phyloP scores from a whole-genome alignment of 2,329 filamentous ascomycete species.

The Fusarium algeriense region DNA sequence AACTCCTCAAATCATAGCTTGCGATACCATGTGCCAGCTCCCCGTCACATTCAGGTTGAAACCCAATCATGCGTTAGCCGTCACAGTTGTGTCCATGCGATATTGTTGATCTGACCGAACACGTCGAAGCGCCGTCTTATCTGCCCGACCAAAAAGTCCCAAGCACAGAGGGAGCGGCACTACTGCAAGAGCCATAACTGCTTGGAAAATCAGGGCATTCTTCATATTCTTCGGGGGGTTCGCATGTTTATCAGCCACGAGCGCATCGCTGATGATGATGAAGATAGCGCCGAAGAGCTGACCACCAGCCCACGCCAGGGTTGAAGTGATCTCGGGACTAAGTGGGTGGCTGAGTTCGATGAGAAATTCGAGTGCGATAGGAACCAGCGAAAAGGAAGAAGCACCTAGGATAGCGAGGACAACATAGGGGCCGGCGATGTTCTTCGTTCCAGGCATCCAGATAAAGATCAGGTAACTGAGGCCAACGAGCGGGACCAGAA shows the following conservation, averaged over 20 bases:
- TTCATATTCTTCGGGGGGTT: slow-evolving; percentile 79
- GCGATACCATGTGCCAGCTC: not conserved
- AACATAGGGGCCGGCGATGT: slow-evolving; percentile 78
- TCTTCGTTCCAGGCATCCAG: slow-evolving; percentile 75
- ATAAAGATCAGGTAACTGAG: slow-evolving; percentile 81
- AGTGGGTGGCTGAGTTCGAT: slow-evolving; percentile 90
- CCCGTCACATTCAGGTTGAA: not conserved
- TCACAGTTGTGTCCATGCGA: slow-evolving; percentile 36
- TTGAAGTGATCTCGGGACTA: slow-evolving; percentile 85
- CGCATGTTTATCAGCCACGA: slow-evolving; percentile 67
- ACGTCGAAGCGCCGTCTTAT: slow-evolving; percentile 64
- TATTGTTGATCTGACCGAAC: slow-evolving; percentile 58
- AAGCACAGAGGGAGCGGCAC: slow-evolving; percentile 77
- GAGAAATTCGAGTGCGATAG: slow-evolving; percentile 86
- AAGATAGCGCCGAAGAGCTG: slow-evolving; percentile 89
- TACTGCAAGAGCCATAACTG: slow-evolving; percentile 73
- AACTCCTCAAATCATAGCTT: not conserved
- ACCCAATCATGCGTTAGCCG: slow-evolving; percentile 30
- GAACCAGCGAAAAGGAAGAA: slow-evolving; percentile 82
- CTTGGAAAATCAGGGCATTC: slow-evolving; percentile 81
- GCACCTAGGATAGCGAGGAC: slow-evolving; percentile 84
- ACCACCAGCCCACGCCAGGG: slow-evolving; percentile 86
- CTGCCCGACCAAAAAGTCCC: slow-evolving; percentile 74
- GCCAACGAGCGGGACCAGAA: slow-evolving; percentile 80
- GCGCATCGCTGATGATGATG: slow-evolving; percentile 82